phyloP scores from a whole-genome alignment of 345 rosid species.

The Clarkia xantiana region DNA sequence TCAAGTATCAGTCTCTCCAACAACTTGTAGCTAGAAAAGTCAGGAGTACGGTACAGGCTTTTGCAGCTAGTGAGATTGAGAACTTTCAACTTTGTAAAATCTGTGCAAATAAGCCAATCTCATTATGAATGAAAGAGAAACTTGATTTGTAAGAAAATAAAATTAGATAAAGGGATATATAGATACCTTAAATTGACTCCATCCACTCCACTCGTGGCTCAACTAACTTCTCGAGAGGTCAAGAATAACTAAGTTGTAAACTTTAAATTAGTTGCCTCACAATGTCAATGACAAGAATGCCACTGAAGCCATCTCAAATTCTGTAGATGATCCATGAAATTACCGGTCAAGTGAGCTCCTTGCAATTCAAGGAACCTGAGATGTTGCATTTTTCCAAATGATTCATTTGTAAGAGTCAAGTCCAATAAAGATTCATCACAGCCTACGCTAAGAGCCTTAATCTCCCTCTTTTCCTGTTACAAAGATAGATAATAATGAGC shows the following conservation, averaged over 20 bases:
- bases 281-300: too few relatives aligned
- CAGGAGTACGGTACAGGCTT: neutral
- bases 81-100: neutral
- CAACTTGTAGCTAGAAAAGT: neutral
- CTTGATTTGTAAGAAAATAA: too few relatives aligned
- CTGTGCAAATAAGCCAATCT: neutral
- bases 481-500: neutral
- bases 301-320: conserved; percentile 4
- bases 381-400: neutral
- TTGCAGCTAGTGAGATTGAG: neutral
- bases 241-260: neutral
- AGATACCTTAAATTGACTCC: neutral
- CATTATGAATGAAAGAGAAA: neutral
- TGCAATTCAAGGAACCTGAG: conserved; percentile 2
- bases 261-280: too few relatives aligned
- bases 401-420: neutral
- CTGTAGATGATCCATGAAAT: neutral
- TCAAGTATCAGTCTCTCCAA: conserved; percentile 5
- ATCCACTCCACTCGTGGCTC: neutral
- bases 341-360: neutral
- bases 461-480: neutral
- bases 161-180: too few relatives aligned
- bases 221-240: neutral
- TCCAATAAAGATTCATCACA: rapidly evolving
- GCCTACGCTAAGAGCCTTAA: neutral